Conservation (phyloP, 495 filamentous ascomycete species). For the Amphirosellinia nigrospora region DNA sequence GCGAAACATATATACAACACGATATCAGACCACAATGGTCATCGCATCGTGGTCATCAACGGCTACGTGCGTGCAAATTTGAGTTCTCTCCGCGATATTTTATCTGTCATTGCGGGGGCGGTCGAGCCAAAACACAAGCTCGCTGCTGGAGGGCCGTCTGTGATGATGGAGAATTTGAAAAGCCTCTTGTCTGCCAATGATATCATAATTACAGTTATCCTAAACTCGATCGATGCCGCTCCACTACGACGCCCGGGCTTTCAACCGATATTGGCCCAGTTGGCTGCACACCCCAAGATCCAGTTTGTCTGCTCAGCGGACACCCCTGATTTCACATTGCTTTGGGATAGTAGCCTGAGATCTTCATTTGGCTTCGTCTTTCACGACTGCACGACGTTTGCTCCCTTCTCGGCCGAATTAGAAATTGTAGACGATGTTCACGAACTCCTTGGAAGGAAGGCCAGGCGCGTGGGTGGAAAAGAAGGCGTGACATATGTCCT, state of each 20-base stretch:
- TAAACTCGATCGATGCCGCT: slow-evolving; percentile 85
- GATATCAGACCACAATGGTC: slow-evolving; percentile 42
- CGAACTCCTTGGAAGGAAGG: slow-evolving; percentile 80
- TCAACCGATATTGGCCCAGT: slow-evolving; percentile 75
- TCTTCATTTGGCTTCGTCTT: slow-evolving; percentile 84
- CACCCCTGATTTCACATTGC: slow-evolving; percentile 81
- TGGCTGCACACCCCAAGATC: slow-evolving; percentile 76
- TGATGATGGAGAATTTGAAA: slow-evolving; percentile 57
- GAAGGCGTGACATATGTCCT: slow-evolving; percentile 93
- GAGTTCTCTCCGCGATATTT: slow-evolving; percentile 77
- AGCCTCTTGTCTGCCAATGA: slow-evolving; percentile 56
- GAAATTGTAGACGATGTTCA: slow-evolving; percentile 88
- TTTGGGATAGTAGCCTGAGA: slow-evolving; percentile 86
- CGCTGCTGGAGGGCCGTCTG: slow-evolving; percentile 44
- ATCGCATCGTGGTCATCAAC: slow-evolving; percentile 83
- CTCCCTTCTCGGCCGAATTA: slow-evolving; percentile 70
- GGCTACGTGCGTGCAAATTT: slow-evolving; percentile 73
- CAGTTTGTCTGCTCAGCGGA: slow-evolving; percentile 81
- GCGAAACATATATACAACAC: slow-evolving; percentile 71
- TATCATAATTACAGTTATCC: slow-evolving; percentile 66
- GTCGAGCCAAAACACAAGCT: slow-evolving; percentile 61
- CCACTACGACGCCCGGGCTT: slow-evolving; percentile 72
- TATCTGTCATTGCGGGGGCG: slow-evolving; percentile 72
- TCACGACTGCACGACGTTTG: slow-evolving; percentile 93
- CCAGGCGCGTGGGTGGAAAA: slow-evolving; percentile 82